phyloP scores from a whole-genome alignment of 164 flowering plant genomes.

The Liriodendron chinense region DNA sequence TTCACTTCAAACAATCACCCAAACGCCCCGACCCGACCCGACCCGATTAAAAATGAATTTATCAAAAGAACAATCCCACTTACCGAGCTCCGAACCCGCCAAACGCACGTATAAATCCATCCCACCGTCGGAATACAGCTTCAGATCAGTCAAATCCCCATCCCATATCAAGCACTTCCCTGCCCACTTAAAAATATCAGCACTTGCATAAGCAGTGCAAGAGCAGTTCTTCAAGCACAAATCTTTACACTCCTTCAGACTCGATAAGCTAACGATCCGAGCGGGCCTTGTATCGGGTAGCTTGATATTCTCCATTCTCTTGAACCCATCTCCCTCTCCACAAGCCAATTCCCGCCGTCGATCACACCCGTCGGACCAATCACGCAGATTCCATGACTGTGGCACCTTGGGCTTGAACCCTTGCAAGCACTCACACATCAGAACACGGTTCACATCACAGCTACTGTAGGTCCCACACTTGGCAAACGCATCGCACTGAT shows the following conservation, averaged over 20 bases:
- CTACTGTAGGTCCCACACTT: constrained; percentile 34
- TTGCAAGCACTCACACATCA: constrained; percentile 26
- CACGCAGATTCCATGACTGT: constrained; percentile 10
- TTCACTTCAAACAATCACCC: neutral
- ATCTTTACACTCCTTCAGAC: constrained; percentile 17
- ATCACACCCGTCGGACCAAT: constrained; percentile 25
- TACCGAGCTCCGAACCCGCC: constrained; percentile 31
- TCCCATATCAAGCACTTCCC: constrained; percentile 34
- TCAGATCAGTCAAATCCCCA: constrained; percentile 22
- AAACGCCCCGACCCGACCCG: neutral
- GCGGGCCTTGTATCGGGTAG: constrained; percentile 19
- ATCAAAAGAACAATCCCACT: neutral
- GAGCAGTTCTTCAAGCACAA: constrained; percentile 24
- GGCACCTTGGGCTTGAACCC: constrained; percentile 23
- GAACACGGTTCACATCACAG: constrained; percentile 20
- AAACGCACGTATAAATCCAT: constrained; percentile 28
- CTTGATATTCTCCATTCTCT: constrained; percentile 11
- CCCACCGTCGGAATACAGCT: constrained; percentile 4
- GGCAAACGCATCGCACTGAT: constrained; percentile 30
- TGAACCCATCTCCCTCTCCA: constrained; percentile 18
- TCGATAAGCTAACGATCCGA: constrained; percentile 9
- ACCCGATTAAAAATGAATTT: neutral
- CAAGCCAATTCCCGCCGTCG: constrained; percentile 14
- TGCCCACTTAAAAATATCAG: constrained; percentile 5
- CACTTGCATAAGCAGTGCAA: constrained; percentile 24